Percentiles rank a stretch among this genome's conserved stretches.
Conservation (phyloP, 78 protist species). For the Cyanophora paradoxa region DNA sequence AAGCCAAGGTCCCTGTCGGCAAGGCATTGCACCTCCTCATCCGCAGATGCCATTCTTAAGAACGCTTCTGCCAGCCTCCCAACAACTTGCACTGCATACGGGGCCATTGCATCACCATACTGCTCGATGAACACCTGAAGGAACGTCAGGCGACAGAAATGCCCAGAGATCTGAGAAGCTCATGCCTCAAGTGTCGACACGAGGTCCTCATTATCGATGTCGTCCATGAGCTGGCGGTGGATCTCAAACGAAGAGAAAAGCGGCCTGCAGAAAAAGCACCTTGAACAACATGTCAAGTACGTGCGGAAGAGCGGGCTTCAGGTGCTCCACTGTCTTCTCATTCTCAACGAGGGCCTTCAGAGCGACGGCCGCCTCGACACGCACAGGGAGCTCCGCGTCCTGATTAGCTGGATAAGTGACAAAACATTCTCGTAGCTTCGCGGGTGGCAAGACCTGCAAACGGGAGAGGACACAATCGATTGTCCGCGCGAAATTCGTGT, state of each 20-base stretch:
- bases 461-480: no score
- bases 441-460: no score
- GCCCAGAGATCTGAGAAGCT: no score
- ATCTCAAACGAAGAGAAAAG: no score
- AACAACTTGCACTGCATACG: constrained; percentile 39
- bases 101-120: constrained; percentile 44
- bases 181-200: constrained; percentile 35
- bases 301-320: constrained; percentile 40
- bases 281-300: constrained; percentile 40
- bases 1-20: no score
- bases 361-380: constrained; percentile 46
- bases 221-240: constrained; percentile 40
- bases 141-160: no score
- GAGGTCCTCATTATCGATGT: constrained; percentile 57
- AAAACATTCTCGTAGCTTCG: constrained; percentile 32
- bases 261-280: no score
- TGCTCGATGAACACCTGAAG: constrained; percentile 31
- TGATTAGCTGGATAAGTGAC: background rate
- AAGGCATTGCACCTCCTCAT: no score
- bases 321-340: constrained; percentile 24
- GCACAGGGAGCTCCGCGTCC: constrained; percentile 59
- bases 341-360: constrained; percentile 38
- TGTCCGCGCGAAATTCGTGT: constrained; percentile 32
- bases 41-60: no score
- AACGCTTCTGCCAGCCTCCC: no score